These are phyloP conservation scores for Coemansia sp. DNA, from an alignment of 192 early-diverging fungal genomes.

Conservation along the genomic window DNA sequence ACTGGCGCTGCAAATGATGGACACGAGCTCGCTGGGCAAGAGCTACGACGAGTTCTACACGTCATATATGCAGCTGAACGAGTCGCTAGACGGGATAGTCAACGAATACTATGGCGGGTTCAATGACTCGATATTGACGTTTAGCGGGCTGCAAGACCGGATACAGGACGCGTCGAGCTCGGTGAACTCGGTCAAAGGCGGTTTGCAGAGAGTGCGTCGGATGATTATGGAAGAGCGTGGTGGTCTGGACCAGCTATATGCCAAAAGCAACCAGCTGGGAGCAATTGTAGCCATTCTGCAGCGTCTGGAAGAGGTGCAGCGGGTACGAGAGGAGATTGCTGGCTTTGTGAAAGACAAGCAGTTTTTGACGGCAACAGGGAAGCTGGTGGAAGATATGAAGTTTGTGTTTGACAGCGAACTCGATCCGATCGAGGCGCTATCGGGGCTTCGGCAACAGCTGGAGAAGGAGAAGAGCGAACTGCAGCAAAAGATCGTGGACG, in stretches of 20 bases:
- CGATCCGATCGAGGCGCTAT: slow-evolving; percentile 66
- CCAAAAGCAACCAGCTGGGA: slow-evolving; percentile 71
- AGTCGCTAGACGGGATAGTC: slow-evolving; percentile 67
- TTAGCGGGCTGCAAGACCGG: slow-evolving; percentile 71
- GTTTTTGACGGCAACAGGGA: slow-evolving; percentile 63
- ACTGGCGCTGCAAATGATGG: slow-evolving; percentile 70
- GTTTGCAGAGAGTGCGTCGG: slow-evolving; percentile 63
- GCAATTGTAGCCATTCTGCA: slow-evolving; percentile 76
- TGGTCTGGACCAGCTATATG: slow-evolving; percentile 67
- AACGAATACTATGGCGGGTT: slow-evolving; percentile 80
- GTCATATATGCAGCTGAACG: slow-evolving; percentile 59
- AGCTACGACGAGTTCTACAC: slow-evolving; percentile 66
- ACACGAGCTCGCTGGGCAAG: slow-evolving; percentile 65
- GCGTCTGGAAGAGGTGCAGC: slow-evolving; percentile 67
- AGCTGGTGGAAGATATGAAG: slow-evolving; percentile 63
- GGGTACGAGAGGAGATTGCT: slow-evolving; percentile 63
- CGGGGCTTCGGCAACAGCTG: slow-evolving; percentile 63
- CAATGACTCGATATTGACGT: slow-evolving; percentile 78
- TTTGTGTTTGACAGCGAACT: slow-evolving; percentile 64
- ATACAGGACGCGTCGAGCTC: slow-evolving; percentile 65
- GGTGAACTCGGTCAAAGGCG: slow-evolving; percentile 61
- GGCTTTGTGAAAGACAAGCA: slow-evolving; percentile 62
- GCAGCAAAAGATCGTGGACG: slow-evolving; percentile 66
- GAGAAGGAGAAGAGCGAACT: slow-evolving; percentile 51
- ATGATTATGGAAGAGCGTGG: slow-evolving; percentile 62